Evolutionary conservation across 2,329 filamentous ascomycete species (phyloP).

Genomic region (Ophiostoma sp.): DNA sequence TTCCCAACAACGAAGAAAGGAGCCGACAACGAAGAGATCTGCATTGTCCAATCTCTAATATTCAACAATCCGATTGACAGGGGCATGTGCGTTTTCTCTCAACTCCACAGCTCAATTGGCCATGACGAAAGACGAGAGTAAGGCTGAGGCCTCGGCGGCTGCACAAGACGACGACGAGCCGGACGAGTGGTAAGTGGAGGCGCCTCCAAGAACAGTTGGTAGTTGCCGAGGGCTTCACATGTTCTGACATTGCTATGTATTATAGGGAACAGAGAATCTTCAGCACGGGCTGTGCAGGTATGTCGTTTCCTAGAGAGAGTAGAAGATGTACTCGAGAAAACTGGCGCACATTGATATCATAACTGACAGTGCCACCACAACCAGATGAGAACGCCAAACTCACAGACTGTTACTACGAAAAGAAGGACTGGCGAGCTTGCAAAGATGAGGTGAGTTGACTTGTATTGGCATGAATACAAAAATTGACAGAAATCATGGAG

Average conservation of each 20-base stretch:
- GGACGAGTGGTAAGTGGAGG: slow-evolving; percentile 77
- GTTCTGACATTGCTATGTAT: neutral
- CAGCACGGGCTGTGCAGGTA: slow-evolving; percentile 90
- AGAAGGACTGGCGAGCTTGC: slow-evolving; percentile 92
- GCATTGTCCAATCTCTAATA: neutral
- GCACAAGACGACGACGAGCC: slow-evolving; percentile 68
- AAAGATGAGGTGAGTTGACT: slow-evolving; percentile 68
- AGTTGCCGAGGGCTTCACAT: neutral
- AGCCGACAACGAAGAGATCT: neutral
- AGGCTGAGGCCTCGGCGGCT: slow-evolving; percentile 40
- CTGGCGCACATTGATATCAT: neutral
- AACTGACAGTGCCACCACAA: neutral
- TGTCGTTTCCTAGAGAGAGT: slow-evolving; percentile 24
- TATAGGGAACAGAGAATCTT: slow-evolving; percentile 94
- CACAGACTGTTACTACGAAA: slow-evolving; percentile 94
- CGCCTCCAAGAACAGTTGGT: neutral
- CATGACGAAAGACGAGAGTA: slow-evolving; percentile 60
- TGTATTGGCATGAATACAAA: too few species aligned
- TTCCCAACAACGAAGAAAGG: slow-evolving; percentile 10
- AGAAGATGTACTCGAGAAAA: neutral
- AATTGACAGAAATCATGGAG: too few species aligned
- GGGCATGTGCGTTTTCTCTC: too few species aligned
- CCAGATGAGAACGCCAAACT: slow-evolving; percentile 83
- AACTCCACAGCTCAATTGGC: neutral
- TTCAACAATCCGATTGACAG: neutral